Evolutionary conservation across 768 basidiomycete species (phyloP), one percentile per base, ranked within the genome.

Genomic region (Strobilomyces dryophilus): DNA sequence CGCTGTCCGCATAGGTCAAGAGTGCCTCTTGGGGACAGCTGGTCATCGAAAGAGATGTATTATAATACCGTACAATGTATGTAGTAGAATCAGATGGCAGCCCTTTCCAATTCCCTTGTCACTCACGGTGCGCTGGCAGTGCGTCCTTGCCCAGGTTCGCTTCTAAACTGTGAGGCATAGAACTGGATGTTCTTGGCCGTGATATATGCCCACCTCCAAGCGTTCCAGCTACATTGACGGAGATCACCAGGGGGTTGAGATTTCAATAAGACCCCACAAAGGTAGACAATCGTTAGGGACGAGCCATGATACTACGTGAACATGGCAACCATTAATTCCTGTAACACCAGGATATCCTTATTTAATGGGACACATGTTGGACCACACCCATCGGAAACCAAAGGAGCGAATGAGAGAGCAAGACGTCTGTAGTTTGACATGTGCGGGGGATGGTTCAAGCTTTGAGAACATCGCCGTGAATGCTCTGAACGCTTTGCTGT

Each of bases 361-460:
- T 41, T 41, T 17, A 12, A 41, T 41, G 21, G 21, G 24, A 12
- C 40, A 41, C 11, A 56, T 61, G 18, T 61, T 56, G 0, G 37
- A 34, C 60, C 61, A 62, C 26, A 47, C 60, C 61, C 60, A 62
- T 8, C 4, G 24, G 18, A 55, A 62, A 0, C 54, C 51, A 14
- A 55, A 36, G 18, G 49, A 44, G 3, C 47, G 41, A 0, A 7
- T 34, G 4, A 58, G 44, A 0, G 7, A 4, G 15, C 56, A 62
- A 17, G 62, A 56, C 1, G 2, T 34, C 20, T 41, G 35, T 15
- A 63, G 18, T 24, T 63, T 63, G 49, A 7, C 11, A 12, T 53
- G 45, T 4, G 44, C 29, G 0, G 21, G 9, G 4, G 61, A 61
- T 1, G 18, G 3, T 1, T 49, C 44, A 2, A 61, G 7, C 9